Conservation (phyloP, 768 basidiomycete genomes). For the Suillus placidus region DNA sequence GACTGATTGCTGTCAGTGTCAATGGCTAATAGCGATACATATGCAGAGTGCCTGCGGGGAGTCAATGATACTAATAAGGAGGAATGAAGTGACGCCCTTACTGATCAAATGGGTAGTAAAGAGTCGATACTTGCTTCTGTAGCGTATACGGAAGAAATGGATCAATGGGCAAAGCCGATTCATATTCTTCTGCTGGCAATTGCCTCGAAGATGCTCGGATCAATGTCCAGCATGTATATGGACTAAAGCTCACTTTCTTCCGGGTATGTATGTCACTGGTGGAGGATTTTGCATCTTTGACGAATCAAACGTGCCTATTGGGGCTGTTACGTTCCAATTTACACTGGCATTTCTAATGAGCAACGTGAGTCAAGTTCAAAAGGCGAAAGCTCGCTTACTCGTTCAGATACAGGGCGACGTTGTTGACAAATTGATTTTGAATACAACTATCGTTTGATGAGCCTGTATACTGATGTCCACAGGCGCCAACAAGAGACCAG, state of each 20-base stretch:
- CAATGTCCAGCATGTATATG: not conserved
- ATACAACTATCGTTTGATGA: conserved; percentile 3
- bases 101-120: conserved; percentile 12
- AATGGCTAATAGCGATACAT: conserved; percentile 9
- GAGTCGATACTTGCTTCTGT: conserved; percentile 7
- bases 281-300: not conserved
- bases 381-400: not conserved
- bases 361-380: not conserved
- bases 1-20: conserved; percentile 10
- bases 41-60: conserved; percentile 4
- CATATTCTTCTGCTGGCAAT: conserved; percentile 8
- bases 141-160: conserved; percentile 12
- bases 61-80: not conserved
- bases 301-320: conserved; percentile 9
- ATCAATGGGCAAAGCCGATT: not conserved
- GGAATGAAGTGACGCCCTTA: not conserved
- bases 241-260: conserved; percentile 4
- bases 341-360: conserved; percentile 8
- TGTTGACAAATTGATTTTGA: conserved; percentile 7
- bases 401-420: conserved; percentile 9
- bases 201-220: not conserved
- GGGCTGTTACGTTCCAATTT: conserved; percentile 11
- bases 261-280: conserved; percentile 7
- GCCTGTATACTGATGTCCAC: conserved; percentile 10
- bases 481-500: conserved; percentile 13